Base-by-base conservation (phyloP, 331 rosid species). In the Saraca asoca region DNA sequence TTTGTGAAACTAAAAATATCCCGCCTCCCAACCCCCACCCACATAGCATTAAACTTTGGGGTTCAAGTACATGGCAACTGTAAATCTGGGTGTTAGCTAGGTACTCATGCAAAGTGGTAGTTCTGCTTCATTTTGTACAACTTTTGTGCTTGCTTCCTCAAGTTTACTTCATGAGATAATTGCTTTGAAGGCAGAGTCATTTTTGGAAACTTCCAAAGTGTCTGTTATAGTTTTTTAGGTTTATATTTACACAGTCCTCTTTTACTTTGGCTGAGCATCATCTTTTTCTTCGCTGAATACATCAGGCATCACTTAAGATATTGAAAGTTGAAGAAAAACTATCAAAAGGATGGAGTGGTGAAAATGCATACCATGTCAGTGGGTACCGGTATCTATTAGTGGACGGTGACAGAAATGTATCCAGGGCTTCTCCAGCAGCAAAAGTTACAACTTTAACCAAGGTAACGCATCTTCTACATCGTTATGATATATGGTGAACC, bases 281-380 rank as follows among this genome's bases (percentile, higher is more conserved):
- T 62, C 49, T 56, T 71, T 31, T 71, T 70, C 39, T 70, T 78
- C 67, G 52, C 64, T 59, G 50, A 72, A 58, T 62, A 20, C 75
- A 69, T 54, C 85, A 94, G 99, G 95, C 91, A 37, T 85, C 91
- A 68, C 81, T 73, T 20, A 88, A 90, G 81, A 84, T 94, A 74
- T 60, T 83, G 71, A 90, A 83, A 88, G 88, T 94, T 70, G 99
- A 90, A 80, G 99, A 94, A 80, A 94, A 88, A 64, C 79, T 94
- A 68, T 90, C 97, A 5, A 94, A 88, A 85, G 99, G 99, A 74
- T 94, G 99, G 99, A 92, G 83, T 38, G 99, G 99, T 72, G 97
- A 94, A 76, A 94, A 88, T 78, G 99, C 96, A 15, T 90, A 94
- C 78, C 99, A 94, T 74, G 99, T 94, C 37, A 33, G 84, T 39